Evolutionary conservation across 495 filamentous ascomycete species (phyloP).

Genomic region (Penicillium verhagenii): DNA sequence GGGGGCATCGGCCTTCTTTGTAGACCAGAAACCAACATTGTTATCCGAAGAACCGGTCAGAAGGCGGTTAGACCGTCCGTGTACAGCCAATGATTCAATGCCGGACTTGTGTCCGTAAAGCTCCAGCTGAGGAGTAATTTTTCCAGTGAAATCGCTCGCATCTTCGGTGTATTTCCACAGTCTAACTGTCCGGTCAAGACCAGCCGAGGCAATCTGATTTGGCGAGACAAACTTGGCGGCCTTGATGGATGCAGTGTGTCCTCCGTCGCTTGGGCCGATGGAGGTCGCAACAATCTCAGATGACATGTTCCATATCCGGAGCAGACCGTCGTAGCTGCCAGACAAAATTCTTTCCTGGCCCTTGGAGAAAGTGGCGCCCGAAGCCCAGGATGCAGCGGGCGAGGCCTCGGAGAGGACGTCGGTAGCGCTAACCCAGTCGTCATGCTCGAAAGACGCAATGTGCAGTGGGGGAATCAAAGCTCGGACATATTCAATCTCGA

Average conservation of each 20-base stretch:
- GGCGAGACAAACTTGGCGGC: conserved; percentile 76
- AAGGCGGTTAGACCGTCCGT: conserved; percentile 70
- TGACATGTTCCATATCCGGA: conserved; percentile 86
- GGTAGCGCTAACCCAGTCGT: conserved; percentile 95
- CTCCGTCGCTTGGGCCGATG: conserved; percentile 56
- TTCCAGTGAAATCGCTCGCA: conserved; percentile 56
- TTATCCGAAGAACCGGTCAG: conserved; percentile 82
- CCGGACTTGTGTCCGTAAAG: conserved; percentile 79
- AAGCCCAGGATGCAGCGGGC: conserved; percentile 57
- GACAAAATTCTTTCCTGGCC: conserved; percentile 76
- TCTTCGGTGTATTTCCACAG: conserved; percentile 82
- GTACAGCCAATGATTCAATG: conserved; percentile 75
- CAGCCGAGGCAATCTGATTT: conserved; percentile 72
- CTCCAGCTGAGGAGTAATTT: conserved; percentile 73
- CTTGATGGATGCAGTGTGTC: conserved; percentile 75
- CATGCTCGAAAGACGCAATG: conserved; percentile 86
- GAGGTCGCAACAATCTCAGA: conserved; percentile 75
- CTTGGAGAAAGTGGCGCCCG: conserved; percentile 30
- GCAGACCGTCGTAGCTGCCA: conserved; percentile 82
- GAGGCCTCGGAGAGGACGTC: conserved; percentile 74
- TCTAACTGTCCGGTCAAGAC: conserved; percentile 78
- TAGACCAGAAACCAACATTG: conserved; percentile 80
- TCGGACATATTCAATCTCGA: conserved; percentile 90
- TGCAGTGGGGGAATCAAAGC: conserved; percentile 84
- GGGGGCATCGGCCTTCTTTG: conserved; percentile 69